Percentiles rank a stretch among this genome's conserved stretches.
Conservation (phyloP, 1,284 basidiomycete genomes). For the Omphalotus olearius region DNA sequence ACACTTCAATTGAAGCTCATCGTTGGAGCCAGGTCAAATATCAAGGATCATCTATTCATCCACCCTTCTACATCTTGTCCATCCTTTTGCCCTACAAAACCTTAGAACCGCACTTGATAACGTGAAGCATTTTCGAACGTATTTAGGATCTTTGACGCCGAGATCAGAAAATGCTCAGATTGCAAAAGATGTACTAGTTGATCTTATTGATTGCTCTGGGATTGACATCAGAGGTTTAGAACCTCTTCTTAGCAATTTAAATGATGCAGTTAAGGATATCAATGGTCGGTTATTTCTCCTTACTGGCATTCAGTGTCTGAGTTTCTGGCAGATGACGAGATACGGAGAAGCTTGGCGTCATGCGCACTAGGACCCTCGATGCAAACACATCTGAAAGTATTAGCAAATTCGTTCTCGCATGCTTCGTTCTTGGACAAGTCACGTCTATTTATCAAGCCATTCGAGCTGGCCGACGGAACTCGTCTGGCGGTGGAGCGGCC, state of each 20-base stretch:
- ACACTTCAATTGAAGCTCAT: background rate
- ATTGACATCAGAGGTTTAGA: conserved; percentile 52
- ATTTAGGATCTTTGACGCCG: conserved; percentile 45
- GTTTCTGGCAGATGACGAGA: conserved; percentile 38
- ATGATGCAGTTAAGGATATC: conserved; percentile 27
- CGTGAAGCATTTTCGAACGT: conserved; percentile 52
- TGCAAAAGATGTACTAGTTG: conserved; percentile 56
- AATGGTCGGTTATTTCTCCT: conserved; percentile 25
- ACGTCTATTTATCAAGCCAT: conserved; percentile 63
- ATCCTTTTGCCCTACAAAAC: conserved; percentile 54
- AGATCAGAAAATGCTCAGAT: conserved; percentile 57
- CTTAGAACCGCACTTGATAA: conserved; percentile 46
- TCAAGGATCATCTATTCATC: conserved; percentile 23
- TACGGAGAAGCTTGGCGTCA: conserved; percentile 45
- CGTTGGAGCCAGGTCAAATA: background rate
- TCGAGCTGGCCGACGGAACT: conserved; percentile 60
- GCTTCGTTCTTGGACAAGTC: conserved; percentile 55
- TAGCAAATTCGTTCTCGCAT: conserved; percentile 41
- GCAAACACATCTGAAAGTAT: conserved; percentile 34
- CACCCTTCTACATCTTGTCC: conserved; percentile 52
- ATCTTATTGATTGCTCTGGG: conserved; percentile 59
- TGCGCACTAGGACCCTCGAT: conserved; percentile 49
- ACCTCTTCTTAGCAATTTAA: conserved; percentile 35
- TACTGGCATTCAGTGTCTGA: background rate
- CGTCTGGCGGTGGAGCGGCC: conserved; percentile 30